phyloP scores from a whole-genome alignment of 2,329 filamentous ascomycete genomes.

The Hypomyces perniciosus region DNA sequence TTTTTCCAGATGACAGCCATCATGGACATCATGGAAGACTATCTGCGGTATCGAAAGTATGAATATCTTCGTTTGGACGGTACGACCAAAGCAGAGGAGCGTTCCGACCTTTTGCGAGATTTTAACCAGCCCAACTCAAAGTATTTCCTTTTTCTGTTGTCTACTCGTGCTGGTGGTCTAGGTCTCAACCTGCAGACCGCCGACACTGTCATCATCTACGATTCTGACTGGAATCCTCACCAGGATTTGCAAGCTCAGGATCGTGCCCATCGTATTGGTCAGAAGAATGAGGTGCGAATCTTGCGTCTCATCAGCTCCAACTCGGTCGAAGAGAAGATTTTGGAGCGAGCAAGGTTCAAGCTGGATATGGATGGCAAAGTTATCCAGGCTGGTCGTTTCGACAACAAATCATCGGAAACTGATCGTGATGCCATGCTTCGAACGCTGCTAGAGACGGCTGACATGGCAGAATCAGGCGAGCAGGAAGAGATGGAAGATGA shows the following conservation, averaged over 20 bases:
- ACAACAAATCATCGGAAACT: slow-evolving; percentile 98
- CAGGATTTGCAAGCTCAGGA: slow-evolving; percentile 98
- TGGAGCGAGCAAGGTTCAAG: slow-evolving; percentile 95
- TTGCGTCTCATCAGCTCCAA: slow-evolving; percentile 92
- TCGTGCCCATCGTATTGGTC: slow-evolving; percentile 98
- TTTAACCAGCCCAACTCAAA: slow-evolving; percentile 89
- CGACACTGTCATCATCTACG: slow-evolving; percentile 98
- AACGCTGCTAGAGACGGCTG: slow-evolving; percentile 82
- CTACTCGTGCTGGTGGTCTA: slow-evolving; percentile 94
- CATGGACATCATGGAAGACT: slow-evolving; percentile 99
- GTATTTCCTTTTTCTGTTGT: slow-evolving; percentile 98
- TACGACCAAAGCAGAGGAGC: slow-evolving; percentile 95
- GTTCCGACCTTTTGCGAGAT: slow-evolving; percentile 77
- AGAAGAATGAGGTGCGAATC: slow-evolving; percentile 99
- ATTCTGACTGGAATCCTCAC: slow-evolving; percentile 99
- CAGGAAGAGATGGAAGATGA: slow-evolving; percentile 99
- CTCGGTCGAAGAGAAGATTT: slow-evolving; percentile 96
- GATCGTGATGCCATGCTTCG: slow-evolving; percentile 96
- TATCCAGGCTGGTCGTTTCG: slow-evolving; percentile 98
- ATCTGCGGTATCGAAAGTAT: slow-evolving; percentile 75
- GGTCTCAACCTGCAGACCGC: slow-evolving; percentile 96
- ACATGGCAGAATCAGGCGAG: slow-evolving; percentile 61
- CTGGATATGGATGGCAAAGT: slow-evolving; percentile 99
- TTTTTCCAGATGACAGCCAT: slow-evolving; percentile 99
- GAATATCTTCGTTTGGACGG: slow-evolving; percentile 90